Evolutionary conservation across 164 flowering plant genomes (phyloP), one percentile per base, ranked within the genome.

Genomic region (Cinnamomum micranthum): DNA sequence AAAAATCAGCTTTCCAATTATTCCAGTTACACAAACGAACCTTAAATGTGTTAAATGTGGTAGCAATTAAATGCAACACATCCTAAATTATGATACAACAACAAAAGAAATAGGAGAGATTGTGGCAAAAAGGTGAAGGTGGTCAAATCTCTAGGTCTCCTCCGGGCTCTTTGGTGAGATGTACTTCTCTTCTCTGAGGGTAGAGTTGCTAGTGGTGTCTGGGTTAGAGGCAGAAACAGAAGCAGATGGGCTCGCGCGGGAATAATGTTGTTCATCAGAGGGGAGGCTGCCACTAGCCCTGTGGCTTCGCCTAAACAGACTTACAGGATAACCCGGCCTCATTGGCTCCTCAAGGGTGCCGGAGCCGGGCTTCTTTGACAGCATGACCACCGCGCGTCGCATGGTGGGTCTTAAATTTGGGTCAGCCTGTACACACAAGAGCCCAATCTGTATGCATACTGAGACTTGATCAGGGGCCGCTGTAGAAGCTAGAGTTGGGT

Each of bases 351-450:
- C 93, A 41, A 91, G 79, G 71, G 63, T 79, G 52, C 88, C 86
- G 71, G 63, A 78, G 52, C 88, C 86, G 0, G 86, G 88, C 70
- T 83, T 92, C 84, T 79, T 89, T 0, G 93, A 86, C 0, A 95
- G 83, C 80, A 88, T 76, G 28, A 89, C 81, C 65, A 85, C 88
- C 9, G 92, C 94, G 0, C 91, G 92, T 1, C 83, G 69, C 95
- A 95, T 95, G 60, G 23, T 13, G 1, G 99, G 99, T 59, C 99
- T 83, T 33, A 82, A 70, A 17, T 77, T 51, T 27, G 99, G 93
- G 66, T 93, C 97, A 4, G 87, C 86, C 78, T 93, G 98, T 47
- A 83, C 78, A 82, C 99, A 95, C 1, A 95, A 81, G 62, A 95
- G 77, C 0, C 90, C 98, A 1, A 95, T 87, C 68, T 91, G 88